Evolutionary conservation across 176 grass and related monocot species (phyloP), one percentile per base, ranked within the genome.

Genomic region (Hyparrhenia diplandra): DNA sequence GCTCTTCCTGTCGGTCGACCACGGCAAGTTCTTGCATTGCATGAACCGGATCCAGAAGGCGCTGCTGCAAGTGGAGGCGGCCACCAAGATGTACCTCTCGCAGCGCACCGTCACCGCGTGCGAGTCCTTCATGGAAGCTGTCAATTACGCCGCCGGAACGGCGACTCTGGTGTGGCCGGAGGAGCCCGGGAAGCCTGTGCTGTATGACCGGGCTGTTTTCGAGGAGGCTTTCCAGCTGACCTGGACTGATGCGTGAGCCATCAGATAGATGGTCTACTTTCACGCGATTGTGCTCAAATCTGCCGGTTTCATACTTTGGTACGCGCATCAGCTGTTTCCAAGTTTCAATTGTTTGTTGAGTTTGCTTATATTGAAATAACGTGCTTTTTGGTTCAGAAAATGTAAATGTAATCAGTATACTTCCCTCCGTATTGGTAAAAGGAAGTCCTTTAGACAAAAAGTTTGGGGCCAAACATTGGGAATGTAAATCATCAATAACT

Each of bases 201-300:
- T 75, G 49, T 84, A 52, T 36, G 71, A 75, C 28, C 73, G 43
- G 55, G 5, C 49, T 76, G 55, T 74, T 65, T 74, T 74, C 82
- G 49, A 73, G 69, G 47, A 76, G 39, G 42, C 7, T 18, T 84
- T 84, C 45, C 17, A 13, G 58, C 29, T 66, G 20, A 62, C 29
- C 46, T 68, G 63, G 77, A 68, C 63, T 9, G 64, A 80, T 30
- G 74, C 24, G 13, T 21, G 45, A 47, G 25, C 40, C 39, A 41
- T 41, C 13, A 23, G 10, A 35, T 66, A n/a, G n/a, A n/a, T n/a
- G 31, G 31, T 36, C 62, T 18, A 18, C 28, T 8, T 8, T 17
- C 27, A 35, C n/a, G n/a, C n/a, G n/a, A n/a, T n/a, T n/a, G n/a
- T n/a, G n/a, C n/a, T n/a, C n/a, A n/a, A n/a, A n/a, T n/a, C n/a